These are phyloP conservation scores for Trichaptum fuscoviolaceum DNA, from an alignment of 768 basidiomycete species.

Conservation along the genomic window DNA sequence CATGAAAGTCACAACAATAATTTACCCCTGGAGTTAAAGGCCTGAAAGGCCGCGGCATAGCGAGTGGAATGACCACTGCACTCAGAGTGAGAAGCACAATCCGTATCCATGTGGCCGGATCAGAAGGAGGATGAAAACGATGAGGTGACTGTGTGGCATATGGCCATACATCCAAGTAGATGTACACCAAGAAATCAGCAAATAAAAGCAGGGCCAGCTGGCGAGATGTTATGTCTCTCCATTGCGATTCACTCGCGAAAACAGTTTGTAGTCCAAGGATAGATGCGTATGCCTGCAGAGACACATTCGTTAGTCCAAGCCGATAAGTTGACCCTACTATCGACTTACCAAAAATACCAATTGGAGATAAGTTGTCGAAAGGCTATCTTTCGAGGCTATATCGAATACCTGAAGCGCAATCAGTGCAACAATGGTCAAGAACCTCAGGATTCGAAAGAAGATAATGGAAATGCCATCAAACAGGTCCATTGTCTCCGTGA, in stretches of 20 bases:
- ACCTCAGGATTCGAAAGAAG: background rate
- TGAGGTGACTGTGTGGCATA: constrained; percentile 43
- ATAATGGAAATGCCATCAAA: background rate
- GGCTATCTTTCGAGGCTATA: constrained; percentile 26
- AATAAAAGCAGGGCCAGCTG: constrained; percentile 48
- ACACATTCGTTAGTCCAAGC: background rate
- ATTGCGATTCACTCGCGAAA: constrained; percentile 27
- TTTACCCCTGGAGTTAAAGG: constrained; percentile 49
- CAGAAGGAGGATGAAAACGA: constrained; percentile 20
- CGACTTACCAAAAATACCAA: constrained; percentile 23
- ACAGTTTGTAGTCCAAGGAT: constrained; percentile 38
- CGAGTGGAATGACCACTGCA: constrained; percentile 47
- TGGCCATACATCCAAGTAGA: constrained; percentile 56
- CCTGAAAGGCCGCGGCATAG: constrained; percentile 51
- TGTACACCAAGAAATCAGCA: constrained; percentile 41
- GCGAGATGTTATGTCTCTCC: constrained; percentile 31
- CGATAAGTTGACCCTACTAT: background rate
- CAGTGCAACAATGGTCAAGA: background rate
- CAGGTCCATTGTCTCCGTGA: background rate
- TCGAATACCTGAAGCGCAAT: constrained; percentile 11
- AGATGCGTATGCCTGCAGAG: constrained; percentile 36
- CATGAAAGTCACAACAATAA: background rate
- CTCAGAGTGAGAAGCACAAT: constrained; percentile 39
- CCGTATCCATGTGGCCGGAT: constrained; percentile 38
- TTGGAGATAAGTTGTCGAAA: constrained; percentile 10